Evolutionary conservation across 306 rosid genomes (phyloP).

Genomic region (Gynostemma pentaphyllum): DNA sequence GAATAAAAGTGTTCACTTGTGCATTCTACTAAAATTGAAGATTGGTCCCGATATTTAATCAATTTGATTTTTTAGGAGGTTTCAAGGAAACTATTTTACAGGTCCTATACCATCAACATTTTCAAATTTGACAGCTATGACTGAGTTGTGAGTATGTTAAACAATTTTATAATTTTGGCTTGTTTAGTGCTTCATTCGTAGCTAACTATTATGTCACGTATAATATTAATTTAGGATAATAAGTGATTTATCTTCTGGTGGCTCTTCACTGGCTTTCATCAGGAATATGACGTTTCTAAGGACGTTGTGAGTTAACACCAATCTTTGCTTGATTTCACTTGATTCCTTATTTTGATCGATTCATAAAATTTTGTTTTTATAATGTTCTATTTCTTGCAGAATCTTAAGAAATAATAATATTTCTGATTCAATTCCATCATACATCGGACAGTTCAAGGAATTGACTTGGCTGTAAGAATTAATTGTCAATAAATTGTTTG

Average conservation of each 20-base stretch:
- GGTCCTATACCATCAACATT: slow-evolving; percentile 56
- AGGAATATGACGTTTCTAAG: slow-evolving; percentile 49
- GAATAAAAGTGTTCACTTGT: not conserved
- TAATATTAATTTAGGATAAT: slow-evolving; percentile 33
- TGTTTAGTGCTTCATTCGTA: not conserved
- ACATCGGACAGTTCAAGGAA: slow-evolving; percentile 30
- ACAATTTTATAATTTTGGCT: not conserved
- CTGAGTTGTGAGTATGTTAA: slow-evolving; percentile 42
- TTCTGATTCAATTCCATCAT: slow-evolving; percentile 49
- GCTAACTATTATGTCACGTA: slow-evolving; percentile 15
- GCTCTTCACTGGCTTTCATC: slow-evolving; percentile 52
- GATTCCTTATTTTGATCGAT: not conserved
- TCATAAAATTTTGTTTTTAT: not conserved
- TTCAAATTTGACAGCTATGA: slow-evolving; percentile 50
- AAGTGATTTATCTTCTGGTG: slow-evolving; percentile 45
- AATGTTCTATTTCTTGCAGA: slow-evolving; percentile 32
- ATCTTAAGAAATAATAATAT: slow-evolving; percentile 53
- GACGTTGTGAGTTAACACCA: slow-evolving; percentile 30
- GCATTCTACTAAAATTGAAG: not conserved
- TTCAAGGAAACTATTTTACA: slow-evolving; percentile 68
- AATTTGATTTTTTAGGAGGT: slow-evolving; percentile 29
- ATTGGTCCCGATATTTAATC: not conserved
- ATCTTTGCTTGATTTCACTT: slow-evolving; percentile 7
- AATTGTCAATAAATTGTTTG: not conserved
- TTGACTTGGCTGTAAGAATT: slow-evolving; percentile 45